phyloP scores from a whole-genome alignment of 768 basidiomycete species.

The Pleurotus salmoneostramineus region DNA sequence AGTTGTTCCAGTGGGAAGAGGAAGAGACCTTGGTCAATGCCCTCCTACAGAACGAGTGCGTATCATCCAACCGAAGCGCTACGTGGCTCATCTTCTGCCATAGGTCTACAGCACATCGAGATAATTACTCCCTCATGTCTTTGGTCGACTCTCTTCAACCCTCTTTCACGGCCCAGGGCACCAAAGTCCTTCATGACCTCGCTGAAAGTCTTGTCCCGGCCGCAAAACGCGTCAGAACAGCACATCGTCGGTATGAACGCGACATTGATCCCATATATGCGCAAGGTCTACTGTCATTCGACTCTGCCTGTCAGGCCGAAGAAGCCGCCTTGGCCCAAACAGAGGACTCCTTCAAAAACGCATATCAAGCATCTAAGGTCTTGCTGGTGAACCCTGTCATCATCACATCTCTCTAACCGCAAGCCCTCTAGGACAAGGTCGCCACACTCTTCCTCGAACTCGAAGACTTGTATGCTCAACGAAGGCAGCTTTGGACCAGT shows the following conservation, averaged over 20 bases:
- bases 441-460: slow-evolving; percentile 39
- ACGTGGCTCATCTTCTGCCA: not conserved
- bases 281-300: slow-evolving; percentile 47
- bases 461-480: slow-evolving; percentile 40
- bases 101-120: slow-evolving; percentile 17
- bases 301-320: slow-evolving; percentile 49
- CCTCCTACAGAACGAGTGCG: slow-evolving; percentile 40
- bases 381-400: slow-evolving; percentile 8
- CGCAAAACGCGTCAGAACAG: slow-evolving; percentile 42
- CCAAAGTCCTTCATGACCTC: slow-evolving; percentile 34
- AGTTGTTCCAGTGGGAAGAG: slow-evolving; percentile 45
- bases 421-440: slow-evolving; percentile 33
- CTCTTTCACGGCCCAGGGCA: slow-evolving; percentile 35
- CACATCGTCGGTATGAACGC: slow-evolving; percentile 31
- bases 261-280: slow-evolving; percentile 33
- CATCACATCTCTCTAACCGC: slow-evolving; percentile 4
- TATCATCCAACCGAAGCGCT: not conserved
- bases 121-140: slow-evolving; percentile 26
- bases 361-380: slow-evolving; percentile 41
- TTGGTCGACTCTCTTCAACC: slow-evolving; percentile 37
- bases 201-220: slow-evolving; percentile 40
- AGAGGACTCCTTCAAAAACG: slow-evolving; percentile 35
- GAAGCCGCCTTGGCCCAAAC: slow-evolving; percentile 43
- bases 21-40: slow-evolving; percentile 49
- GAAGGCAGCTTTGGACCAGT: slow-evolving; percentile 47